Evolutionary conservation across 768 basidiomycete species (phyloP).

Genomic region (Lactarius sp.): DNA sequence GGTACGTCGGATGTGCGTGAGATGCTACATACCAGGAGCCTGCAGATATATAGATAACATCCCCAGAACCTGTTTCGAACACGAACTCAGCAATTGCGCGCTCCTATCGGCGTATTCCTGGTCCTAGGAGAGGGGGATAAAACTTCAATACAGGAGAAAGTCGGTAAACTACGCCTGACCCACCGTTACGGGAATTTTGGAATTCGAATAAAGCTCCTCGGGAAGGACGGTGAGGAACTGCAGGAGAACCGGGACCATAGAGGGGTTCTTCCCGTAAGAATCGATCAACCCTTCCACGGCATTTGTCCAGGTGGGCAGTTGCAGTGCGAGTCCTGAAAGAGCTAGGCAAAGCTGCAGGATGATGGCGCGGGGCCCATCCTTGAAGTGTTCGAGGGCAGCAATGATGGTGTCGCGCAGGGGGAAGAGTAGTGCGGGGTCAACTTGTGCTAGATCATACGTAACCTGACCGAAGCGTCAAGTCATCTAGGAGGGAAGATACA

Average conservation of each 20-base stretch:
- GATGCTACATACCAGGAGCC: constrained; percentile 62
- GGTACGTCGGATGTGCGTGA: not conserved
- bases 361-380: constrained; percentile 74
- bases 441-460: constrained; percentile 89
- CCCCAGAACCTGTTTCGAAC: constrained; percentile 67
- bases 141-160: not conserved
- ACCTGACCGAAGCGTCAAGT: constrained; percentile 53
- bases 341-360: constrained; percentile 89
- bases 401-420: constrained; percentile 87
- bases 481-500: not conserved
- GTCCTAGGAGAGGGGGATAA: constrained; percentile 43
- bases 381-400: constrained; percentile 65
- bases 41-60: constrained; percentile 84
- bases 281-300: constrained; percentile 79
- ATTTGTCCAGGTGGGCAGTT: constrained; percentile 81
- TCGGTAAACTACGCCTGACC: constrained; percentile 32
- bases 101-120: constrained; percentile 66
- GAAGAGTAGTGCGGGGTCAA: constrained; percentile 64
- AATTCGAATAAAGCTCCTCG: constrained; percentile 81
- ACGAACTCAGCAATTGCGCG: constrained; percentile 56
- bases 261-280: constrained; percentile 77
- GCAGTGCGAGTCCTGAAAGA: constrained; percentile 84
- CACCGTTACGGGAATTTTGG: constrained; percentile 84
- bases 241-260: constrained; percentile 75
- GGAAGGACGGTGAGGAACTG: constrained; percentile 90